Evolutionary conservation across 805 yeast genomes (phyloP), one percentile per base, ranked within the genome.

Genomic region (Wilhelminamyces savonicus): DNA sequence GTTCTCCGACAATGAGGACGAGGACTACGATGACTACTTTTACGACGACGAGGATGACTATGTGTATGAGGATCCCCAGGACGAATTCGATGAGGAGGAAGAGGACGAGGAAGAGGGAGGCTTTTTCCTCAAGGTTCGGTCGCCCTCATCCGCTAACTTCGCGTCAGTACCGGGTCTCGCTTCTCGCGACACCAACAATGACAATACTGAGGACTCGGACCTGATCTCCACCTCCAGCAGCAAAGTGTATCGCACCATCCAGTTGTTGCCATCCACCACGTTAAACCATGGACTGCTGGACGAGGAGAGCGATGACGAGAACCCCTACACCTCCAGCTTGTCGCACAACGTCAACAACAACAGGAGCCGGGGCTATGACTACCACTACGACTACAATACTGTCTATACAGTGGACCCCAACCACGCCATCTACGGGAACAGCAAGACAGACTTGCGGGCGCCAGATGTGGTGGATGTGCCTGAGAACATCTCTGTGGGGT

Each of bases 191-290:
- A 28, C 15, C 8, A 50, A 62, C 17, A 24, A 28, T n/a, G 41
- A 34, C 5, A 27, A 27, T 21, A 41, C 36, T 3, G 58, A 49
- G 21, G 54, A 52, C 28, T 43, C 55, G 11, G 61, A 50, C 5
- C 46, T 63, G 4, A 41, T 51, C 1, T 55, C 65, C 3, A 48
- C 59, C 11, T 46, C 37, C 22, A 52, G 40, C 29, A 47, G 56
- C 13, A 58, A 50, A 36, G 37, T 45, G 10, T 38, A 52, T 30
- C 71, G 72, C 25, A 82, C 85, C 8, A 87, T 88, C 39, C 86
- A 85, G 21, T 64, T 76, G 25, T 59, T 90, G 30, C 97, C 97
- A 3, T 78, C 96, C 2, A 87, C 97, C 0, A 77, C 85, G 0
- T 69, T 90, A 32, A 87, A 88, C 50, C 75, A 76, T 50, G 84